A percentile compares a stretch with the other conserved stretches of the same genome.
Conservation (phyloP, 2,329 filamentous ascomycete species). For the Aspergillus chevalieri region DNA sequence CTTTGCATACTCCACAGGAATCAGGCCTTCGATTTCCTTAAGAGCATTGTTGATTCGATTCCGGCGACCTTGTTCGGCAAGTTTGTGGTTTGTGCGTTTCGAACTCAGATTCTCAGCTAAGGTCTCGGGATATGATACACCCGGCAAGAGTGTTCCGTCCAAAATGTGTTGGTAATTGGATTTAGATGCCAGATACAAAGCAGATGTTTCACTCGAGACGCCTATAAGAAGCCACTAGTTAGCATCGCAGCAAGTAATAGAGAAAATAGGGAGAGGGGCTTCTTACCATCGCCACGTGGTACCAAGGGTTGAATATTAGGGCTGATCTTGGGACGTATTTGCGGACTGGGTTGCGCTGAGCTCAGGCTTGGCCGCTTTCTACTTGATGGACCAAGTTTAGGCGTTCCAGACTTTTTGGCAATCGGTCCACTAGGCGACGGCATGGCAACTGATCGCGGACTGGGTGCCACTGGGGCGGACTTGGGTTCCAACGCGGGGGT, state of each 20-base stretch:
- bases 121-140: constrained; percentile 82
- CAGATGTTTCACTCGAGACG: constrained; percentile 53
- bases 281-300: constrained; percentile 57
- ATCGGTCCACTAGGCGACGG: constrained; percentile 45
- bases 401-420: constrained; percentile 41
- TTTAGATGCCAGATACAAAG: constrained; percentile 80
- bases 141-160: constrained; percentile 84
- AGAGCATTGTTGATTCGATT: constrained; percentile 94
- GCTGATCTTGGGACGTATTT: constrained; percentile 80
- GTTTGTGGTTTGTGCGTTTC: constrained; percentile 95
- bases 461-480: constrained; percentile 39
- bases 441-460: constrained; percentile 49
- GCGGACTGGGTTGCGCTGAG: constrained; percentile 76
- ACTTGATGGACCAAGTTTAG: constrained; percentile 42
- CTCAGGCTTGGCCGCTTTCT: constrained; percentile 67
- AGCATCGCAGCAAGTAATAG: not conserved
- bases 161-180: constrained; percentile 98
- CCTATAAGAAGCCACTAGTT: constrained; percentile 21
- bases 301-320: constrained; percentile 90
- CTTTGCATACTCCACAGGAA: constrained; percentile 55
- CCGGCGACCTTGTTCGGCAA: constrained; percentile 89
- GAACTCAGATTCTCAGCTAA: constrained; percentile 90
- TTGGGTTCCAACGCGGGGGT: constrained; percentile 45
- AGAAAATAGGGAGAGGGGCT: constrained; percentile 7
- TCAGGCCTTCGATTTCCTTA: constrained; percentile 78